These are phyloP conservation scores for Pyrus bretschneideri DNA, from an alignment of 306 rosid genomes.

Conservation along the genomic window DNA sequence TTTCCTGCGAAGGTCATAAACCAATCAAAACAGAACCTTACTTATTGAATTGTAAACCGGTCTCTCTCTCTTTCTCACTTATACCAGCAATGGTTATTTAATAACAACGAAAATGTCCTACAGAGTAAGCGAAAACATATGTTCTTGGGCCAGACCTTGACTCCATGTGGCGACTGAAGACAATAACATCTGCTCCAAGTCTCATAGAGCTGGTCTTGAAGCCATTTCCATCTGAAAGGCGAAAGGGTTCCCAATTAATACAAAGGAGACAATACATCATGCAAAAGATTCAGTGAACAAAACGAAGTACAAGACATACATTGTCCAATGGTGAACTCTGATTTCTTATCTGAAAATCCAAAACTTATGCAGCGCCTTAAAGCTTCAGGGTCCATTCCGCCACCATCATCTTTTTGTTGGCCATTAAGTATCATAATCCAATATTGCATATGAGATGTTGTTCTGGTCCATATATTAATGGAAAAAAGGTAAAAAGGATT, in stretches of 20 bases:
- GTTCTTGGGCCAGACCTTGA: constrained; percentile 32
- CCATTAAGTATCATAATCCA: constrained; percentile 17
- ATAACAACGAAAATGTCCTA: not conserved
- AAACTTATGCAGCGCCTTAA: constrained; percentile 89
- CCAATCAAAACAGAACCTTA: not conserved
- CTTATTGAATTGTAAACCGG: not conserved
- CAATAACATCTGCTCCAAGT: constrained; percentile 92
- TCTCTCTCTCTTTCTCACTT: too few relatives aligned
- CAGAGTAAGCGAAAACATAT: not conserved
- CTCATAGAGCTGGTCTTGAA: constrained; percentile 94
- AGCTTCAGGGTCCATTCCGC: constrained; percentile 87
- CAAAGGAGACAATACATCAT: not conserved
- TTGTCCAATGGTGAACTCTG: constrained; percentile 66
- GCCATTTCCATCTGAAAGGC: constrained; percentile 89
- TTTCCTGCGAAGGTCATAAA: constrained; percentile 32
- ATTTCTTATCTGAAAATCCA: constrained; percentile 80
- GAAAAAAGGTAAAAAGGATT: not conserved
- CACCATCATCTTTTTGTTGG: constrained; percentile 66
- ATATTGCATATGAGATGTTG: not conserved
- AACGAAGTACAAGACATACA: constrained; percentile 43
- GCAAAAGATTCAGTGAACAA: constrained; percentile 11
- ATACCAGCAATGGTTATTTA: too few relatives aligned
- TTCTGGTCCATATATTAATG: not conserved
- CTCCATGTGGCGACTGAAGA: constrained; percentile 59
- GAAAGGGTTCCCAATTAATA: constrained; percentile 30